Evolutionary conservation across 2,329 filamentous ascomycete species (phyloP), one percentile per base, ranked within the genome.

Genomic region (Neobulgaria alba): DNA sequence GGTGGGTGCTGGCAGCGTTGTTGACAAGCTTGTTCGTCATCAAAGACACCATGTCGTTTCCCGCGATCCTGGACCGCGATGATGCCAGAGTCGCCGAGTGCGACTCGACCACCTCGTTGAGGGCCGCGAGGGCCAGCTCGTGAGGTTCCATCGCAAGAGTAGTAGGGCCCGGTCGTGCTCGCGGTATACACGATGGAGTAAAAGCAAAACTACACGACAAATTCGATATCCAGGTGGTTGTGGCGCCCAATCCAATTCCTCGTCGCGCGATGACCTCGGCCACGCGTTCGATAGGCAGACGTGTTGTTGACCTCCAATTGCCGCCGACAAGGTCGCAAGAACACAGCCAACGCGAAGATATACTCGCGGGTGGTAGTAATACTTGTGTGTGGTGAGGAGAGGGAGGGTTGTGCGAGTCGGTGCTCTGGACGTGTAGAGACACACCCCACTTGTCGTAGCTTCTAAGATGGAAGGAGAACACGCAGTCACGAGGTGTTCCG

Each of bases 141-240:
- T 52, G 49, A 42, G 52, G 44, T 36, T 54, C 54, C 53, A 58
- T 58, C 37, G 42, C 33, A n/a, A n/a, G n/a, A n/a, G n/a, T n/a
- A n/a, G n/a, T n/a, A n/a, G n/a, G n/a, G n/a, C n/a, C n/a, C n/a
- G n/a, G n/a, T n/a, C n/a, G n/a, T n/a, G n/a, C n/a, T n/a, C n/a
- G n/a, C n/a, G n/a, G n/a, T n/a, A n/a, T n/a, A n/a, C n/a, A n/a
- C 29, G 34, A 31, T 21, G 19, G 23, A 26, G 23, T 26, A 26
- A 26, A 26, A 26, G n/a, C n/a, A n/a, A n/a, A n/a, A 12, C 10
- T 12, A 15, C 9, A 21, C 16, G n/a, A 23, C 4, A 10, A 14
- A 19, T 18, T 38, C 30, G 14, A 21, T 36, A 16, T 30, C 26
- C 20, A 30, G 9, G 17, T n/a, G 20, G 35, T 38, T 38, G 35